Conservation (phyloP, 331 rosid species). For the Quercus lobata region DNA sequence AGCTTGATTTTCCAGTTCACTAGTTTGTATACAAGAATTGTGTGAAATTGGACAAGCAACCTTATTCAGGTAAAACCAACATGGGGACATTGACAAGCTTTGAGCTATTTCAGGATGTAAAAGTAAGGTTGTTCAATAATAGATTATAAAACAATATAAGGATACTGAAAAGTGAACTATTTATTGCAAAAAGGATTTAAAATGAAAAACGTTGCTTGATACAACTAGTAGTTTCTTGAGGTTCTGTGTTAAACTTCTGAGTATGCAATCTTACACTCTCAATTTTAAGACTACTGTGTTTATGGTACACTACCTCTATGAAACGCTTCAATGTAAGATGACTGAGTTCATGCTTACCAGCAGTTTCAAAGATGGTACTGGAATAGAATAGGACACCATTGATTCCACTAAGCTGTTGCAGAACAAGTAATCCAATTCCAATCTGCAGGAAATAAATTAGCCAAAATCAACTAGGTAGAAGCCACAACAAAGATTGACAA, state of each 20-base stretch:
- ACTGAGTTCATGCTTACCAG: constrained; percentile 47
- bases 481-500: constrained; percentile 4
- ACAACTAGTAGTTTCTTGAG: neutral
- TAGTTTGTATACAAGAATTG: neutral
- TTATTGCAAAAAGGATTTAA: neutral
- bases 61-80: neutral
- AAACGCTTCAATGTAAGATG: constrained; percentile 1
- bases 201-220: neutral
- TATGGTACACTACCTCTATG: neutral
- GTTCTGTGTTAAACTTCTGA: constrained; percentile 4
- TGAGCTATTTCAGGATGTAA: constrained; percentile 3
- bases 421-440: constrained; percentile 86
- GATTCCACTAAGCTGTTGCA: constrained; percentile 91
- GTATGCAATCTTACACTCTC: neutral
- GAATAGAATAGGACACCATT: constrained; percentile 88
- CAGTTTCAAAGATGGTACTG: constrained; percentile 71
- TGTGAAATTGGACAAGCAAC: constrained; percentile 5
- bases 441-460: constrained; percentile 49
- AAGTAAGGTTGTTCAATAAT: constrained; percentile 1
- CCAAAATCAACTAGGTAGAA: constrained; percentile 12
- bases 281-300: neutral
- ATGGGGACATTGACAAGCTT: neutral
- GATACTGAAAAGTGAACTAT: neutral
- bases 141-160: neutral
- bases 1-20: constrained; percentile 4